Evolutionary conservation across 2,329 filamentous ascomycete genomes (phyloP), one percentile per base, ranked within the genome.

Genomic region (Aureobasidium zeae): DNA sequence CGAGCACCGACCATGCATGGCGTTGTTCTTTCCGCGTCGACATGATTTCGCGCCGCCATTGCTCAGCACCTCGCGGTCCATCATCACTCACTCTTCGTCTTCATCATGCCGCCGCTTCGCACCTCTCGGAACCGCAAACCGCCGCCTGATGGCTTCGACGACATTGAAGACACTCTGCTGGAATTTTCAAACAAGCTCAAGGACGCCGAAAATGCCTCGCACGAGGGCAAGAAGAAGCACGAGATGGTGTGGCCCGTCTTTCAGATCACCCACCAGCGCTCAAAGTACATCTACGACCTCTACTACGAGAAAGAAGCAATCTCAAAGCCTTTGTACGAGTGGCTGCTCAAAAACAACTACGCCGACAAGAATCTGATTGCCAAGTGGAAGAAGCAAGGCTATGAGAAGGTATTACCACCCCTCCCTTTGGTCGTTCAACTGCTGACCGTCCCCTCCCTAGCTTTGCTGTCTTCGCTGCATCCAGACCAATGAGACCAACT

Each of bases 331-430:
- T 72, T 98, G 15, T 98, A 98, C 65, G 91, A 96, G 54, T 98
- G 86, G 81, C 69, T 96, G 51, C 70, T 98, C 48, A 98, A 98
- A 75, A 95, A 98, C 60, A 81, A 81, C 37, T 96, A 98, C 62
- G 91, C 88, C 4, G 91, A 98, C 65, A 79, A 85, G 33, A 91
- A 88, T 70, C 69, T 98, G 59, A 96, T 98, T 59, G 91, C 91
- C 11, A 98, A 98, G 69, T 98, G 91, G 91, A 98, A 98, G 77
- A 98, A 98, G 70, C 84, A 93, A 58, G 91, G 91, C 12, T 98
- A 98, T 58, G 91, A 98, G 66, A 95, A 96, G 79, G 85, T 86
- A 63, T 30, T 25, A 11, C 6, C 8, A 16, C 1, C 9, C 10
- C 12, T 21, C 1, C 25, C 4, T 12, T n/a, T n/a, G 6, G 2